These are phyloP conservation scores for Tarenaya hassleriana DNA, from an alignment of 345 rosid species.

Conservation along the genomic window DNA sequence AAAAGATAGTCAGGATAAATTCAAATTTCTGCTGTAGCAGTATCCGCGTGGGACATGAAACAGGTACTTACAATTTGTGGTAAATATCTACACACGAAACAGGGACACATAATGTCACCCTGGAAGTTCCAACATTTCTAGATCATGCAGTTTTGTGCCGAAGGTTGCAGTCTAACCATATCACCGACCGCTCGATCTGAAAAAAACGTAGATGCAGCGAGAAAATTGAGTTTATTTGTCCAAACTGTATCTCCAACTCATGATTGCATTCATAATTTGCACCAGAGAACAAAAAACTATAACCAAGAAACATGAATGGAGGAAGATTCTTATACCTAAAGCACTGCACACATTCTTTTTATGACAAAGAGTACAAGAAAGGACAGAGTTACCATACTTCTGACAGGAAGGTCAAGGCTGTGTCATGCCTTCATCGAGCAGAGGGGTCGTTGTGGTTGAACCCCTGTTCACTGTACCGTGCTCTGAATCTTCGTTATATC, in stretches of 20 bases:
- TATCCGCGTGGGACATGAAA: too few relatives aligned
- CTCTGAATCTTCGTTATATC: slow-evolving; percentile 56
- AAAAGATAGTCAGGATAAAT: too few relatives aligned
- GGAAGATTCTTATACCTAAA: neutral
- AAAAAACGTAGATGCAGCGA: too few relatives aligned
- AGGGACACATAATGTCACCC: too few relatives aligned
- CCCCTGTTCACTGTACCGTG: slow-evolving; percentile 25
- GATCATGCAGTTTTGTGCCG: too few relatives aligned
- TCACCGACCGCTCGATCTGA: too few relatives aligned
- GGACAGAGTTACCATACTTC: neutral
- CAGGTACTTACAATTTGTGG: too few relatives aligned
- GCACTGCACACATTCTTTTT: neutral
- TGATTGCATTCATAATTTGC: slow-evolving; percentile 5
- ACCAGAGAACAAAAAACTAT: slow-evolving; percentile 13
- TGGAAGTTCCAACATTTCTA: too few relatives aligned
- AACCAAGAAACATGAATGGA: too few relatives aligned
- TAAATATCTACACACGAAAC: too few relatives aligned
- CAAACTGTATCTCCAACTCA: neutral
- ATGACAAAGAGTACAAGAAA: slow-evolving; percentile 9
- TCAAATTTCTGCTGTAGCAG: too few relatives aligned
- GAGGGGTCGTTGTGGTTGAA: slow-evolving; percentile 40
- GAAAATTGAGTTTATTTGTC: neutral
- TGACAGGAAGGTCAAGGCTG: slow-evolving; percentile 8
- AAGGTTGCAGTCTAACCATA: too few relatives aligned
- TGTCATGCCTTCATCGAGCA: slow-evolving; percentile 41